A percentile compares a stretch with the other conserved stretches of the same genome.
phyloP scores from a whole-genome alignment of 495 filamentous ascomycete genomes.

The Talaromyces thailandensis region DNA sequence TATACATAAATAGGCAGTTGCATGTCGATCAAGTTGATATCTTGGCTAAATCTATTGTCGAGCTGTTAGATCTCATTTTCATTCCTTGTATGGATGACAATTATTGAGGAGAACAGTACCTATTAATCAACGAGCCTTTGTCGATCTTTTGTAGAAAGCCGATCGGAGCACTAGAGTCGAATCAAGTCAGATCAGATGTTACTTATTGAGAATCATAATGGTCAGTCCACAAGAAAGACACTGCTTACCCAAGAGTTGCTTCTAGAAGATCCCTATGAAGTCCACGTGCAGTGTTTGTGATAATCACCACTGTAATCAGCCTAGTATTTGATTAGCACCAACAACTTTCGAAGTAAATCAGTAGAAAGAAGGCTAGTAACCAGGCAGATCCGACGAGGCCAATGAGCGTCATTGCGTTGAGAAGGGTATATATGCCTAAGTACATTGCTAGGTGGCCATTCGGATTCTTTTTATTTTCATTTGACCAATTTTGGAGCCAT shows the following conservation, averaged over 20 bases:
- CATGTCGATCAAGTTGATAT: conserved; percentile 51
- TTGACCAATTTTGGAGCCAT: conserved; percentile 28
- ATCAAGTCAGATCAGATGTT: neutral
- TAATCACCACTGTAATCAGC: neutral
- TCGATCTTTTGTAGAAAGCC: neutral
- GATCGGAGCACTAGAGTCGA: neutral
- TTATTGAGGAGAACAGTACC: neutral
- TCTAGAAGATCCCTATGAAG: conserved; percentile 39
- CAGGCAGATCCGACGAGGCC: conserved; percentile 36
- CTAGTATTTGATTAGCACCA: neutral
- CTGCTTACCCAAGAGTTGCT: conserved; percentile 31
- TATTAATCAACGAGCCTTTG: neutral
- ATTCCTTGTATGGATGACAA: neutral
- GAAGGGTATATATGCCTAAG: conserved; percentile 47
- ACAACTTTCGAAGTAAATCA: neutral
- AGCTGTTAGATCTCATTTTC: neutral
- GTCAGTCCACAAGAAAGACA: neutral
- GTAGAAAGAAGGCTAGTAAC: conserved; percentile 7
- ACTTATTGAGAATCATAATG: neutral
- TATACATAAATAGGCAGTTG: conserved; percentile 24
- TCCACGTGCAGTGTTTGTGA: conserved; percentile 7
- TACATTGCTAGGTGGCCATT: conserved; percentile 35
- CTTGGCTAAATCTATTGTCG: conserved; percentile 49
- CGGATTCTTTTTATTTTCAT: conserved; percentile 13
- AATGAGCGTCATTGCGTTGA: conserved; percentile 34